Evolutionary conservation across 371 early-diverging fungal genomes (phyloP), one percentile per base, ranked within the genome.

Genomic region (Lichtheimia hyalospora): DNA sequence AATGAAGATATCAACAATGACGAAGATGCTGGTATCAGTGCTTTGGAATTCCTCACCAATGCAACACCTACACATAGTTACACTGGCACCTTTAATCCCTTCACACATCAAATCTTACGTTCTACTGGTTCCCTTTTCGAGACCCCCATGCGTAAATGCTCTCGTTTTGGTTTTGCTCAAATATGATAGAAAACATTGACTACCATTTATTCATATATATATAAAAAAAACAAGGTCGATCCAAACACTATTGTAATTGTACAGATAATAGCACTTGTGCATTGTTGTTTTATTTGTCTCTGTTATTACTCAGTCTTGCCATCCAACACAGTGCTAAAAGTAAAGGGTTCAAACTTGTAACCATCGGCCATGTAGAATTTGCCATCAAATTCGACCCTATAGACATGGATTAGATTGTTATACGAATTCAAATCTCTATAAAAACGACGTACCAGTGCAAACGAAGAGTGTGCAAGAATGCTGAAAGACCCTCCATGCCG

Each of bases 391-490:
- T 99, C 99, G 53, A 99, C 97, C 91, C 82, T 82, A 58, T 18
- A 18, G 25, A 53, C 5, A n/a, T 18, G 12, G 48, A 25, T 64
- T 28, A 46, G 20, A n/a, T 15, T 54, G 16, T n/a, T 7, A 5
- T 21, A 23, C 5, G 18, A 0, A 16, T 15, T 2, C 3, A 18
- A 16, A 16, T 28, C 40, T 10, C 1, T 15, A 15, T 54, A 14
- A 39, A n/a, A 25, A 34, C 7, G 7, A 49, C 62, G 41, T 70
- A 70, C 99, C 99, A 99, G 79, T 99, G 98, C 60, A 99, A 85
- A 88, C 99, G 94, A 39, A 99, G 85, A 1, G 99, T 99, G 78
- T 99, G 99, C 69, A 99, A 79, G 81, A 98, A 98, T 2, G 99
- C 97, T 54, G 95, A 94, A 12, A 99, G 79, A 6, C 99, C 99